Conservation (phyloP, 2,329 filamentous ascomycete species). For the Fusarium stilboides region DNA sequence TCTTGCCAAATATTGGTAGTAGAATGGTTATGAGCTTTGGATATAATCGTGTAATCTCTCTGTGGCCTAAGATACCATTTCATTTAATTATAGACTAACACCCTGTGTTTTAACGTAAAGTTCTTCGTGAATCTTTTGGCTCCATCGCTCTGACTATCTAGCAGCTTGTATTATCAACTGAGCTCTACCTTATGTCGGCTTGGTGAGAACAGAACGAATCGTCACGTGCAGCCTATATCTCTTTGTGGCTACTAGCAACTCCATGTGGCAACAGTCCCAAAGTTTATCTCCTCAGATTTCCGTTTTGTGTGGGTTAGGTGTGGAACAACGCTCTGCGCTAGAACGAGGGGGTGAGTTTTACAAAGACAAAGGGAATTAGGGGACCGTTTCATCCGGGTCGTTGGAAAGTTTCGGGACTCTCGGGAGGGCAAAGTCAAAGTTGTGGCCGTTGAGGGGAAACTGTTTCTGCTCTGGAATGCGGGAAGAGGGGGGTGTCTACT, state of each 20-base stretch:
- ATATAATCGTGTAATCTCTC: slow-evolving; percentile 32
- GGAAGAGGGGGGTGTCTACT: slow-evolving; percentile 18
- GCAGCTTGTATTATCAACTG: not conserved
- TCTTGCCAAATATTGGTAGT: slow-evolving; percentile 40
- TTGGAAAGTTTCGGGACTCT: slow-evolving; percentile 29
- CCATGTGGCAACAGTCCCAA: slow-evolving; percentile 1
- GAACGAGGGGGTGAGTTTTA: slow-evolving; percentile 16
- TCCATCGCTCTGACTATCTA: accelerated
- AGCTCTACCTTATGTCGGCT: not conserved
- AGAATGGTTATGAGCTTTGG: slow-evolving; percentile 49
- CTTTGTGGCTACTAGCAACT: not conserved
- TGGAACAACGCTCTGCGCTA: slow-evolving; percentile 20
- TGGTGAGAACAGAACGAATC: not conserved
- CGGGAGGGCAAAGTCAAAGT: slow-evolving; percentile 33
- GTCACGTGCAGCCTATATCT: not conserved
- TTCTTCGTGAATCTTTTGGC: not conserved
- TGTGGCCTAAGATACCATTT: slow-evolving; percentile 32
- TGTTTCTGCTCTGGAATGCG: slow-evolving; percentile 35
- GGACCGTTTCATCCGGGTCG: slow-evolving; percentile 25
- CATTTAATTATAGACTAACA: slow-evolving; percentile 5
- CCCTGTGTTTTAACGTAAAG: not conserved
- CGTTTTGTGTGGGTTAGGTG: slow-evolving; percentile 1
- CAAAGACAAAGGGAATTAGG: not conserved
- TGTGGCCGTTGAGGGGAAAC: slow-evolving; percentile 28
- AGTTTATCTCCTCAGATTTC: slow-evolving; percentile 19